Evolutionary conservation across 2,329 filamentous ascomycete genomes (phyloP).

Genomic region (Fusarium austroafricanum): DNA sequence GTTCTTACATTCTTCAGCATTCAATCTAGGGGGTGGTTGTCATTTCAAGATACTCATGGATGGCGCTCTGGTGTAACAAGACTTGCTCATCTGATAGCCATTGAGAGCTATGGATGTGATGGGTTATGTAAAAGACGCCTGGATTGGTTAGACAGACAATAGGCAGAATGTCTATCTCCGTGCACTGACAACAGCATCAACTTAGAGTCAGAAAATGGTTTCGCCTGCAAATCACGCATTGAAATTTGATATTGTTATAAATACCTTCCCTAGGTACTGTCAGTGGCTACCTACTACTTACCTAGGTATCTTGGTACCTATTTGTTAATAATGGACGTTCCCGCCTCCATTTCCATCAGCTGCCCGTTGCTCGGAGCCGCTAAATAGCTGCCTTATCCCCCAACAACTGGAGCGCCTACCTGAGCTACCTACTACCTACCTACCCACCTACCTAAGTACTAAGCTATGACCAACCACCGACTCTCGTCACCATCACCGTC

Average conservation of each 20-base stretch:
- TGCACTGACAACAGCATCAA: background rate
- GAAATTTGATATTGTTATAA: background rate
- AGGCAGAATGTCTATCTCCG: background rate
- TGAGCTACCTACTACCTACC: too few species aligned
- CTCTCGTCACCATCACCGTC: slow-evolving; percentile 11
- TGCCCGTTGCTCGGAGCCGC: background rate
- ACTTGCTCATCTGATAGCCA: slow-evolving; percentile 16
- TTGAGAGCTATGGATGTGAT: slow-evolving; percentile 8
- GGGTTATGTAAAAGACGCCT: slow-evolving; percentile 3
- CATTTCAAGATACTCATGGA: slow-evolving; percentile 28
- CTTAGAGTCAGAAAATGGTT: background rate
- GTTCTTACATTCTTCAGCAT: slow-evolving; percentile 40
- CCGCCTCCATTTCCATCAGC: too few species aligned
- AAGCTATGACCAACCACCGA: slow-evolving; percentile 21
- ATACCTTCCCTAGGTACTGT: too few species aligned
- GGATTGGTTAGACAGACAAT: slow-evolving; percentile 6
- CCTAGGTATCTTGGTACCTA: too few species aligned
- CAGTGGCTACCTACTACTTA: too few species aligned
- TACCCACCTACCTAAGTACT: slow-evolving; percentile 8
- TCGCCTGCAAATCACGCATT: background rate
- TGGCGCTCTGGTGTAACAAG: slow-evolving; percentile 37
- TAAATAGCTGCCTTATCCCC: too few species aligned
- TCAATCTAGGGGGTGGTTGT: slow-evolving; percentile 27
- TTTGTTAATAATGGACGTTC: too few species aligned
- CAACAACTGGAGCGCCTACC: too few species aligned